Conservation (phyloP, 495 filamentous ascomycete genomes). For the Aspergillus mulundensis region DNA sequence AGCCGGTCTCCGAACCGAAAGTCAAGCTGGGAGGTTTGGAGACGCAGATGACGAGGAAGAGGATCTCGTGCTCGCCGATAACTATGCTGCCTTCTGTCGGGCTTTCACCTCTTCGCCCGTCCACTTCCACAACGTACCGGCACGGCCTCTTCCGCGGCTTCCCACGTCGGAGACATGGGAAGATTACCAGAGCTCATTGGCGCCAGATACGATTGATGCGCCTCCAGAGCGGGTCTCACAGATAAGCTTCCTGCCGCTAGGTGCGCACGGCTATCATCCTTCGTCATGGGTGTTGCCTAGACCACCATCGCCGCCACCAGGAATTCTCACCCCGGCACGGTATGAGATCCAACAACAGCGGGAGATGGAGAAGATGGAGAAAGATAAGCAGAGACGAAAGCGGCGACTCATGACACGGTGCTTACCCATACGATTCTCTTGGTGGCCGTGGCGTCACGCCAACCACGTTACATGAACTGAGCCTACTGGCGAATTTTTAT, state of each 20-base stretch:
- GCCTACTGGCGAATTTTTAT: background rate
- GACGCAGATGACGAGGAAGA: background rate
- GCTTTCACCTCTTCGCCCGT: conserved; percentile 2
- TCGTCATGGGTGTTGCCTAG: conserved; percentile 5
- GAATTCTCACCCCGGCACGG: conserved; percentile 18
- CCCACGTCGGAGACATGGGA: background rate
- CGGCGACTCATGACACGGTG: conserved; percentile 1
- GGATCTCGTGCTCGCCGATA: conserved; percentile 13
- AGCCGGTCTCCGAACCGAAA: background rate
- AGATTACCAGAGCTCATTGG: background rate
- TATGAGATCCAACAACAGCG: conserved; percentile 8
- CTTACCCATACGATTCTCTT: conserved; percentile 4
- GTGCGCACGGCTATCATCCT: conserved; percentile 12
- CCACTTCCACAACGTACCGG: background rate
- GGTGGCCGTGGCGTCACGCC: conserved; percentile 4
- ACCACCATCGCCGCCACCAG: conserved; percentile 8
- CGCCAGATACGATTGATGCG: background rate
- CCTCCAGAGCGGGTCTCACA: background rate
- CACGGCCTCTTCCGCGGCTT: background rate
- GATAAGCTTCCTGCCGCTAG: conserved; percentile 10
- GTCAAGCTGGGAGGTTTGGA: background rate
- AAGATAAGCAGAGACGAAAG: background rate
- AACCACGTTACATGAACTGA: background rate
- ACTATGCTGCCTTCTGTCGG: conserved; percentile 25
- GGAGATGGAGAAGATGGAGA: background rate